These are phyloP conservation scores for Heliocybe sulcata DNA, from an alignment of 1,284 basidiomycete genomes.

Conservation along the genomic window DNA sequence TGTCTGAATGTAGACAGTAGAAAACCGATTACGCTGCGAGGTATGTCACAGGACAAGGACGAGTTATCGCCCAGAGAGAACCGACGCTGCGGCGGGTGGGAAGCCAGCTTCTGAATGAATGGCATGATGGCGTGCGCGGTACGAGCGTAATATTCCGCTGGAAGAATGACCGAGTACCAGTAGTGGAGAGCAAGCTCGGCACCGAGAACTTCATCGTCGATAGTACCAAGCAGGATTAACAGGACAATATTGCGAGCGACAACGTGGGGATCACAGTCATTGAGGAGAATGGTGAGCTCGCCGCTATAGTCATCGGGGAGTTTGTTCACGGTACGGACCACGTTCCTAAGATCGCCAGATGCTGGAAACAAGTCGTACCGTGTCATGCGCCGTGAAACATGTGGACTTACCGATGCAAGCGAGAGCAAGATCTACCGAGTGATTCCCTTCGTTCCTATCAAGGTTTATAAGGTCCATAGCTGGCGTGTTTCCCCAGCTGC, in stretches of 20 bases:
- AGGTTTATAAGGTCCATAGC: slow-evolving; percentile 1
- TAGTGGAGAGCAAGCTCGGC: slow-evolving; percentile 35
- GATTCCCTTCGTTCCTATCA: background rate
- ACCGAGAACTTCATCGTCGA: slow-evolving; percentile 19
- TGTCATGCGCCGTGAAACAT: background rate
- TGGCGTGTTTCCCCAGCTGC: slow-evolving; percentile 1
- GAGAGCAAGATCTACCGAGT: background rate
- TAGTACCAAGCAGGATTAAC: slow-evolving; percentile 26
- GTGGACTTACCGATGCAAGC: slow-evolving; percentile 8
- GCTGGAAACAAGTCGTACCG: slow-evolving; percentile 14
- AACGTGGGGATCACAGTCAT: slow-evolving; percentile 21
- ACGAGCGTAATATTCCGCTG: slow-evolving; percentile 19
- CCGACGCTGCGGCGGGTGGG: background rate
- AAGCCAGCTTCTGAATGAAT: background rate
- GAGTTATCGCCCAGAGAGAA: background rate
- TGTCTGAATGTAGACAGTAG: no score
- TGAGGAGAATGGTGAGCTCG: slow-evolving; percentile 24
- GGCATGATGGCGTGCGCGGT: slow-evolving; percentile 4
- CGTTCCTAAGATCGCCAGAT: slow-evolving; percentile 32
- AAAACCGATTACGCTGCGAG: background rate
- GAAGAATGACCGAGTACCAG: slow-evolving; percentile 34
- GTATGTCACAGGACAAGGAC: background rate
- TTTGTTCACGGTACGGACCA: slow-evolving; percentile 26
- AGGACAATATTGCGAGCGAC: slow-evolving; percentile 28
- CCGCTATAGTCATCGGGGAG: slow-evolving; percentile 29